phyloP scores from a whole-genome alignment of 2,329 filamentous ascomycete species.

The Xylaria sp. region DNA sequence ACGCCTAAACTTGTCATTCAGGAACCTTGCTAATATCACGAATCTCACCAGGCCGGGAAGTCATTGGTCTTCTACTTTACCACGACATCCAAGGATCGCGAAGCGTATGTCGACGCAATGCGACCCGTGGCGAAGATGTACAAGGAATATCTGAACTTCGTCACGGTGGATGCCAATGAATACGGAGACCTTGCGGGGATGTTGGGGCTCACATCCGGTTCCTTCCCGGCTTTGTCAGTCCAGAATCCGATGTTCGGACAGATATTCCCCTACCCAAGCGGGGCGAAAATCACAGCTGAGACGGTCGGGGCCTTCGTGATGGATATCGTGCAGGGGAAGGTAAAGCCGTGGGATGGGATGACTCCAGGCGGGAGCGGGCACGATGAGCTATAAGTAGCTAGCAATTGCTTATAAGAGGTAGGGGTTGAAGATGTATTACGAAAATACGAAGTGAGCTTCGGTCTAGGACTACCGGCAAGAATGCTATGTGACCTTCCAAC shows the following conservation, averaged over 20 bases:
- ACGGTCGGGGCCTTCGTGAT: conserved; percentile 47
- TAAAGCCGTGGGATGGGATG: conserved; percentile 43
- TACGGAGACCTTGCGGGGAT: conserved; percentile 47
- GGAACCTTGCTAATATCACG: background rate
- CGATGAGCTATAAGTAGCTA: conserved; percentile 30
- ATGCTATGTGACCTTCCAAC: background rate
- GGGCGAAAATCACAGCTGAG: conserved; percentile 36
- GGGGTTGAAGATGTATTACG: background rate
- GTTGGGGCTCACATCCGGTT: conserved; percentile 41
- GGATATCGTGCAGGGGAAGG: conserved; percentile 47
- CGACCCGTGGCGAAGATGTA: conserved; percentile 48
- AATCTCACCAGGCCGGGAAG: conserved; percentile 38
- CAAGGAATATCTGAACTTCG: conserved; percentile 51
- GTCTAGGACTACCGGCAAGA: background rate
- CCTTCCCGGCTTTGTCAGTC: conserved; percentile 43
- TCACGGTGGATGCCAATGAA: conserved; percentile 49
- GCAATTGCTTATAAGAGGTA: background rate
- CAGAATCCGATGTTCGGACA: conserved; percentile 49
- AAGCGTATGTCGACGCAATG: conserved; percentile 41
- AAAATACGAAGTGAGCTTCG: background rate
- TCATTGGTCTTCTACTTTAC: conserved; percentile 45
- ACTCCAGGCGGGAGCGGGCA: conserved; percentile 8
- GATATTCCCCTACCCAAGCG: conserved; percentile 43
- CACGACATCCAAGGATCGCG: conserved; percentile 34
- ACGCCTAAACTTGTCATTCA: background rate